Percentiles rank a stretch among this genome's conserved stretches.
phyloP scores from a whole-genome alignment of 2,329 filamentous ascomycete genomes.

The Talaromyces rugulosus region DNA sequence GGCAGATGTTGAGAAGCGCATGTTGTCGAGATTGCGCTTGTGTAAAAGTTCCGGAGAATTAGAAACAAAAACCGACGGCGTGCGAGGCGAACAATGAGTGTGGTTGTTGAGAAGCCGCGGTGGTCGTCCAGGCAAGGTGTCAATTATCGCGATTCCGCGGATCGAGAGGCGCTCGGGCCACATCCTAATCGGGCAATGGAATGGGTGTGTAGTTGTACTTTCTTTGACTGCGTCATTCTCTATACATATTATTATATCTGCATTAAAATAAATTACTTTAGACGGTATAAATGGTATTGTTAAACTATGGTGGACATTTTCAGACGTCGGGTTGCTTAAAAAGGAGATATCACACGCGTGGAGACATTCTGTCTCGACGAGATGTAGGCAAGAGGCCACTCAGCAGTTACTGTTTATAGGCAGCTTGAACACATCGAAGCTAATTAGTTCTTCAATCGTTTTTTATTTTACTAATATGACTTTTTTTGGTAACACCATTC shows the following conservation, averaged over 20 bases:
- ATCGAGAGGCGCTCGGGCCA: conserved; percentile 11
- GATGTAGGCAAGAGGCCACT: background rate
- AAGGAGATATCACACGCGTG: background rate
- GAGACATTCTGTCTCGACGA: background rate
- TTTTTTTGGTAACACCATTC: too few relatives aligned
- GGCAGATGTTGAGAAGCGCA: conserved; percentile 39
- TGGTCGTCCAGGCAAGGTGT: conserved; percentile 7
- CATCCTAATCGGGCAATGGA: conserved; percentile 1
- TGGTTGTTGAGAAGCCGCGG: background rate
- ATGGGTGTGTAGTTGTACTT: background rate
- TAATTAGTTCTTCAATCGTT: too few relatives aligned
- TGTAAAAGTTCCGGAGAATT: background rate
- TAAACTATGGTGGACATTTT: background rate
- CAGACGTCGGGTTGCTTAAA: background rate
- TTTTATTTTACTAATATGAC: too few relatives aligned
- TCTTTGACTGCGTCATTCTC: background rate
- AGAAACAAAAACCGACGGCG: conserved; percentile 8
- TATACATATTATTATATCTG: background rate
- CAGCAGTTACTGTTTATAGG: background rate
- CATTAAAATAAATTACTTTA: background rate
- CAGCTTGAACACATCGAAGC: background rate
- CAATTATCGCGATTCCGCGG: conserved; percentile 9
- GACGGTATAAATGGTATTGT: background rate
- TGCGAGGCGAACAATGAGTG: background rate
- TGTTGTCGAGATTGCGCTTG: conserved; percentile 18